Base-by-base conservation (phyloP, 345 rosid species). In the Gossypium anomalum region DNA sequence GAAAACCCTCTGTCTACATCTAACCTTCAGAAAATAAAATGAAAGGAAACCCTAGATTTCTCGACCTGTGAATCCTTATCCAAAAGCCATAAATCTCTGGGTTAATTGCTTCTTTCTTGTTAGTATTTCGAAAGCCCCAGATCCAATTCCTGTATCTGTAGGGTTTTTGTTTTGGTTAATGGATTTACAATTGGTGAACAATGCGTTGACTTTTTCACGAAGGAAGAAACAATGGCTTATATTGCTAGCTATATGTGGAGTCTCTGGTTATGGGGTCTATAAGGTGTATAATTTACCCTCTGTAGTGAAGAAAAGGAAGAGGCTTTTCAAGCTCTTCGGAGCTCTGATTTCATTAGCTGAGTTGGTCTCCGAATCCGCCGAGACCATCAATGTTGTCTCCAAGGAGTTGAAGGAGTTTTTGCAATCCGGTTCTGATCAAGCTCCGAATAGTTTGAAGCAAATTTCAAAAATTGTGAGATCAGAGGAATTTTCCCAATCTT, bases 401-500 rank as follows among this genome's bases (percentile, higher is more conserved):
- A 86, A 78, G 77, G 98, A 95, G 60, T 72, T 95, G 81, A 91
- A 81, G 58, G 78, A 63, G 73, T 95, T 95, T 55, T 77, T 95
- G 76, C 81, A 29, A 61, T 93, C 98, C 1, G 96, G 90, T 79
- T 83, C 95, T 0, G 93, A 93, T 48, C 80, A 91, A 66, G 83
- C 90, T 69, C 99, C 99, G 5, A 89, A 85, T 60, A 93, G 99
- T 65, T 79, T 95, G 79, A 93, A 76, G 82, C 99, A 95, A 80
- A 80, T 95, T 72, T 83, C 95, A 0, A 95, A 93, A 83, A 88
- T 95, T 61, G 81, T 88, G 0, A 87, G 64, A 48, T 91, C 97
- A 0, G 82, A 79, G 41, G 96, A 91, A 80, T 87, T 93, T 43
- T 81, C 83, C 1, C 84, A 78, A 80, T 86, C 96, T 9, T 70